A percentile compares a stretch with the other conserved stretches of the same genome.
Conservation (phyloP, 768 basidiomycete species). For the Psilocybe azurescens region DNA sequence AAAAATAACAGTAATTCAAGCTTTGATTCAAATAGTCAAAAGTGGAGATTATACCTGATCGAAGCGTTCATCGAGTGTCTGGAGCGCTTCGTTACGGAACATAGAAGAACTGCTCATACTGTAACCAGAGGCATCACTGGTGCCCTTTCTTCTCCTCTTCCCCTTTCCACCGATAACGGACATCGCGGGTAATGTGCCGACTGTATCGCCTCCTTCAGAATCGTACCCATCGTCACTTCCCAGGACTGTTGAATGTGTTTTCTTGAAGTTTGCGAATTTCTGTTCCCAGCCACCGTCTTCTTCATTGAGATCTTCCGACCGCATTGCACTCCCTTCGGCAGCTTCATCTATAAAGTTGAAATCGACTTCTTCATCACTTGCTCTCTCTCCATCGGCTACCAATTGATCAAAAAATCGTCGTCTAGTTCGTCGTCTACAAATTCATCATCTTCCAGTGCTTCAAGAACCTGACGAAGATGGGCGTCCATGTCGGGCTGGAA, state of each 20-base stretch:
- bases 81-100: constrained; percentile 88
- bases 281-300: constrained; percentile 71
- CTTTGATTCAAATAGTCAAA: neutral
- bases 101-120: constrained; percentile 98
- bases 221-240: constrained; percentile 56
- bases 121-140: constrained; percentile 90
- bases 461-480: constrained; percentile 88
- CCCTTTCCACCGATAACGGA: constrained; percentile 84
- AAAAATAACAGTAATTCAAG: neutral
- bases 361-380: constrained; percentile 59
- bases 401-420: constrained; percentile 81
- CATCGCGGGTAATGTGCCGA: constrained; percentile 73
- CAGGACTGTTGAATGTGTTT: constrained; percentile 53
- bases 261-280: constrained; percentile 83
- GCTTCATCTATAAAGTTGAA: constrained; percentile 73
- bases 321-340: constrained; percentile 28
- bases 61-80: constrained; percentile 91
- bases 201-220: constrained; percentile 82
- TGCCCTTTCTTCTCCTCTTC: constrained; percentile 71
- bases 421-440: constrained; percentile 82
- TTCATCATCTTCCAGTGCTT: constrained; percentile 95
- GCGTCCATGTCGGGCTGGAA: constrained; percentile 98
- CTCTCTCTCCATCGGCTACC: constrained; percentile 73
- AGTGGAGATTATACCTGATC: constrained; percentile 69
- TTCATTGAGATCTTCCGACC: constrained; percentile 30